A percentile compares a stretch with the other conserved stretches of the same genome.
Conservation (phyloP, 129 eudicot genomes). For the Solidago caesia region DNA sequence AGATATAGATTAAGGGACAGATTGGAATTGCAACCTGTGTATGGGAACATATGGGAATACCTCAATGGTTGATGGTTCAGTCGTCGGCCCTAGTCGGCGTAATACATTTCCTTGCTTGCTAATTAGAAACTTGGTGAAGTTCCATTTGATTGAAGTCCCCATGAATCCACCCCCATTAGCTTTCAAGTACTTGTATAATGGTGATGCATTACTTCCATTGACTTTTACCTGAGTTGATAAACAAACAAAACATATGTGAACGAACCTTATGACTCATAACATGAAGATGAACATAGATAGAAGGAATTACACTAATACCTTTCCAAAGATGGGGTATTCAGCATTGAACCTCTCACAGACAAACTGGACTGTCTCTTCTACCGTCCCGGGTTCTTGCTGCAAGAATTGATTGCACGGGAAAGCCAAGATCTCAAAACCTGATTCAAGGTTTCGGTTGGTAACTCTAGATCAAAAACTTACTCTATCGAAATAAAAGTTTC, state of each 20-base stretch:
- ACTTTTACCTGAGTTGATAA: slow-evolving; percentile 48
- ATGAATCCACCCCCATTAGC: slow-evolving; percentile 55
- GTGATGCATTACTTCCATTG: slow-evolving; percentile 64
- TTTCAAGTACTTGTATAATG: slow-evolving; percentile 70
- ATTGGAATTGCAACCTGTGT: not conserved
- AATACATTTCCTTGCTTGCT: slow-evolving; percentile 66
- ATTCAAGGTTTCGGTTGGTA: not conserved
- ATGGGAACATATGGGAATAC: slow-evolving; percentile 27
- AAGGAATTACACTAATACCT: slow-evolving; percentile 36
- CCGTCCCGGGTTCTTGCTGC: slow-evolving; percentile 73
- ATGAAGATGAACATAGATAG: not conserved
- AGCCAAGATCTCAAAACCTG: slow-evolving; percentile 86
- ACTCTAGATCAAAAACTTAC: not conserved
- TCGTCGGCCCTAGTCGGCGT: slow-evolving; percentile 47
- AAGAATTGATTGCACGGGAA: slow-evolving; percentile 91
- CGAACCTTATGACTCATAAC: not conserved
- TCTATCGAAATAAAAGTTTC: not conserved
- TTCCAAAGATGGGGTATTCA: slow-evolving; percentile 80
- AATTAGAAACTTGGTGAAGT: slow-evolving; percentile 81
- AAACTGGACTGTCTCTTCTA: slow-evolving; percentile 53
- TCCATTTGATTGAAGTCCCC: slow-evolving; percentile 74
- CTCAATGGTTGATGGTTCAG: slow-evolving; percentile 62
- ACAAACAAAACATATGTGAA: slow-evolving; percentile 3
- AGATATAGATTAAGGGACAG: not conserved
- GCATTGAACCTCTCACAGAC: slow-evolving; percentile 82